Base-by-base conservation (phyloP, 208 protist species). In the Angomonas deanei region DNA sequence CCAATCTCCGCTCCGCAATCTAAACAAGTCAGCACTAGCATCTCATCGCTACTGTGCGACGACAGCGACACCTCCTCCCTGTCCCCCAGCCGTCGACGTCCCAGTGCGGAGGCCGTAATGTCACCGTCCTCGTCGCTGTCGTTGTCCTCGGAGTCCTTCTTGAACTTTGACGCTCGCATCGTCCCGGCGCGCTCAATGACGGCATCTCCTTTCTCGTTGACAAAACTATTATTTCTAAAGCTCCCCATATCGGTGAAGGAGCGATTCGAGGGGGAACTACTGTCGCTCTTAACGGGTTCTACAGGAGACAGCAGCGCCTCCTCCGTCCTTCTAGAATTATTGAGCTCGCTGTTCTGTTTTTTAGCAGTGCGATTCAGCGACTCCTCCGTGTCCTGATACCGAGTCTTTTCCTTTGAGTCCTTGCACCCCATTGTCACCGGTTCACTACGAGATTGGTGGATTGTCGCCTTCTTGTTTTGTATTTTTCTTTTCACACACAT, bases 1-100 rank as follows among this genome's bases (percentile, higher is more conserved):
- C 47, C 27, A 27, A 90, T 90, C 19, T 77, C 70, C 30, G 61
- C 55, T 6, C 80, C 79, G 47, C 83, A 90, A 58, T 90, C 83
- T 11, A 70, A 64, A 61, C 79, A 90, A 46, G 78, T 67, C 10
- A 90, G 68, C 15, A 86, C 76, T 15, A 86, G 64, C 10, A 86
- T 70, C 11, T 76, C 52, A 47, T 86, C 83, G 58, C 70, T 82
- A 1, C 66, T 38, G 54, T 85, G 79, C 19, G 47, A 32, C 0
- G 76, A 86, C 32, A 86, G 28, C 17, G 27, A 6, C 2, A 59
- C 30, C 2, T 19, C 11, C 17, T 59, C 31, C 17, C 26, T 6
- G 26, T 26, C 61, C 1, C 21, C 61, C 11, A 67, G 58, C 10
- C 53, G 61, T 13, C 61, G 34, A 10, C 61, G 59, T 15, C 17